Percentiles rank a stretch among this genome's conserved stretches.
Conservation (phyloP, 768 basidiomycete species). For the Suillus subaureus region DNA sequence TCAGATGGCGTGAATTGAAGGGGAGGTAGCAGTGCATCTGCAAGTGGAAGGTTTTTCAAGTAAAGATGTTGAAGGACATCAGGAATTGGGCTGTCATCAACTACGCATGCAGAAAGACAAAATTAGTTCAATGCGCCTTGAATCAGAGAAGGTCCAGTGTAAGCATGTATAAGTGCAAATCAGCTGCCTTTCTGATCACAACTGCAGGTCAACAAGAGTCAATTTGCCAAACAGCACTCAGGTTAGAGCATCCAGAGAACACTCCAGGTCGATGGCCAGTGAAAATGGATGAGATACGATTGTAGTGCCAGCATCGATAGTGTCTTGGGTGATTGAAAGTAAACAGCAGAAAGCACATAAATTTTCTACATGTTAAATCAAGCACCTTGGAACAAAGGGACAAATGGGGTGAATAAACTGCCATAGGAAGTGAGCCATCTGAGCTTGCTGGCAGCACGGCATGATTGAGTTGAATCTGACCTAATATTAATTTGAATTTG, state of each 20-base stretch:
- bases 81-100: constrained; percentile 12
- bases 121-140: constrained; percentile 30
- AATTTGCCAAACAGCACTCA: constrained; percentile 40
- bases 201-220: constrained; percentile 21
- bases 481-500: no score
- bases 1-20: constrained; percentile 41
- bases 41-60: constrained; percentile 62
- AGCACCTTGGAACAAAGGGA: no score
- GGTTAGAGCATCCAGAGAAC: constrained; percentile 45
- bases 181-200: constrained; percentile 66
- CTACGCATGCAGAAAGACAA: neutral
- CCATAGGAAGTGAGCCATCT: no score
- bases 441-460: no score
- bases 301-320: constrained; percentile 49
- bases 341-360: constrained; percentile 14
- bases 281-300: constrained; percentile 72
- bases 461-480: no score
- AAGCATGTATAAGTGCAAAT: constrained; percentile 67
- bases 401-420: no score
- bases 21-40: constrained; percentile 63
- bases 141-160: constrained; percentile 54
- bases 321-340: constrained; percentile 35
- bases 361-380: neutral
- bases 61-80: constrained; percentile 54
- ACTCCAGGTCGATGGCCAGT: constrained; percentile 59